Base-by-base conservation (phyloP, 176 grass and related monocot species). In the Dendrocalamus sinicus region DNA sequence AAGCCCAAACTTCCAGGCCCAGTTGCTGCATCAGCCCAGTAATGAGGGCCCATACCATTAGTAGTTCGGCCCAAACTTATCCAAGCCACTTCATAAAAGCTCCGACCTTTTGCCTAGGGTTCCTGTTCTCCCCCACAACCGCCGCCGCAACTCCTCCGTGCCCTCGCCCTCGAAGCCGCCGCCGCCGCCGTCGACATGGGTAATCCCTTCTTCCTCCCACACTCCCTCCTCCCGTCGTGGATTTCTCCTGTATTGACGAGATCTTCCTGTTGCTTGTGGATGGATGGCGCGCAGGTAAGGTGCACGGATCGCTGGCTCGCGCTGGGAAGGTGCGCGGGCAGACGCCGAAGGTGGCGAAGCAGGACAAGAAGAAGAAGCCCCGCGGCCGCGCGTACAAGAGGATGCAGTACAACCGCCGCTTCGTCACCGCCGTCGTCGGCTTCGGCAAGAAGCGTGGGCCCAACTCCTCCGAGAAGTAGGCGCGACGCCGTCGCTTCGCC, bases 321-420 rank as follows among this genome's bases (percentile, higher is more conserved):
- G 94, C 94, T 69, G 94, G 91, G 47, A 95, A 95, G 89, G 94
- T 95, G 45, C 84, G 94, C 39, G 91, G 94, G 0, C 94, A 95
- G 76, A 95, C 94, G 72, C 94, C 94, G 10, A 95, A 95, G 91
- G 94, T 95, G 52, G 94, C 91, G 8, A 95, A 95, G 89, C 91
- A 95, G 85, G 94, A 95, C 86, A 95, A 95, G 91, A 95, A 95
- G 89, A 95, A 95, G 86, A 81, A 93, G 87, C 94, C 91, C 73
- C 91, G 94, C 51, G 94, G 94, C 73, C 88, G 94, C 83, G 91
- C 94, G 9, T 7, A 93, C 89, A 95, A 95, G 89, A 88, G 94
- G 76, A 95, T 95, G 89, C 94, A 95, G 87, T 95, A 95, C 94
- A 95, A 95, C 91, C 89, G 94, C 76, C 94, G 94, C 24, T 95